Evolutionary conservation across 495 filamentous ascomycete species (phyloP).

Genomic region (Daldinia vernicosa): DNA sequence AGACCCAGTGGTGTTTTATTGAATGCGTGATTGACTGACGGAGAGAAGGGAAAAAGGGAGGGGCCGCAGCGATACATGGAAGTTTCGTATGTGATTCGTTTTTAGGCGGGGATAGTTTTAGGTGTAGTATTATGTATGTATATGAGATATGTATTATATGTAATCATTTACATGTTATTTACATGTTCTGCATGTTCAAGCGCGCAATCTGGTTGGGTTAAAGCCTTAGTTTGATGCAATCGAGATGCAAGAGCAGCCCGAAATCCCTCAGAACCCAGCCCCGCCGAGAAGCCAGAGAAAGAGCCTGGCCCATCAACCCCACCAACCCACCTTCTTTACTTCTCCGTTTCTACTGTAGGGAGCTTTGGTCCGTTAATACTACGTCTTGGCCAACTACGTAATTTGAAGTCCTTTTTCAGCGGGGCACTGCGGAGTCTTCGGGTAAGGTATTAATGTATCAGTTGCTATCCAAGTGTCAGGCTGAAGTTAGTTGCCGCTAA

Average conservation of each 20-base stretch:
- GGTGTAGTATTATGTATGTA: constrained; percentile 1
- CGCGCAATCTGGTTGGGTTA: constrained; percentile 22
- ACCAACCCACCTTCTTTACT: background rate
- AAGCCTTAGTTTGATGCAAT: constrained; percentile 32
- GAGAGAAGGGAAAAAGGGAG: background rate
- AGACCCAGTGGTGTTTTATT: constrained; percentile 20
- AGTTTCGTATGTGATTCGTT: constrained; percentile 19
- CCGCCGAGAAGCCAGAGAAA: constrained; percentile 5
- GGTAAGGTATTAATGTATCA: constrained; percentile 14
- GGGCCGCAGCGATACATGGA: constrained; percentile 2
- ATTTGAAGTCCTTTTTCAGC: constrained; percentile 12
- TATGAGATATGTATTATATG: background rate
- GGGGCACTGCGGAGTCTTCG: constrained; percentile 34
- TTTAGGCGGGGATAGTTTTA: constrained; percentile 14
- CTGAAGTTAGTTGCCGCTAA: constrained; percentile 26
- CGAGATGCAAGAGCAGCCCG: constrained; percentile 34
- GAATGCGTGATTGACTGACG: constrained; percentile 30
- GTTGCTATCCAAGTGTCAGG: constrained; percentile 20
- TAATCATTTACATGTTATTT: background rate
- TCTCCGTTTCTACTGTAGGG: background rate
- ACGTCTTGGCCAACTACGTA: constrained; percentile 35
- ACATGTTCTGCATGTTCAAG: constrained; percentile 6
- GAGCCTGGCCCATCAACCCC: background rate
- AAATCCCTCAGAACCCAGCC: constrained; percentile 38
- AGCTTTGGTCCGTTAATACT: constrained; percentile 39